These are phyloP conservation scores for Vigna hirtella DNA, from an alignment of 306 rosid species.

Conservation along the genomic window DNA sequence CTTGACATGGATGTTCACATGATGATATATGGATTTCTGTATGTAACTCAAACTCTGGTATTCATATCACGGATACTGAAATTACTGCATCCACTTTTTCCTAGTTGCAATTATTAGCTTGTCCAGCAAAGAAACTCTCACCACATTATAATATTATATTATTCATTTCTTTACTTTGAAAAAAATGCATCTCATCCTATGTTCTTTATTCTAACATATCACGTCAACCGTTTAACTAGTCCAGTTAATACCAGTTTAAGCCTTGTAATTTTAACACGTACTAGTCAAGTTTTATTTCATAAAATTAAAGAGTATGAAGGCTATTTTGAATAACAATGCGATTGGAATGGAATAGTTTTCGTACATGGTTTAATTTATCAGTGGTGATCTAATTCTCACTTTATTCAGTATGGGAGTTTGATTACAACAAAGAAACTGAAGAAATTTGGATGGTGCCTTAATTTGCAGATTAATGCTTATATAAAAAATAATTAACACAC, in stretches of 20 bases:
- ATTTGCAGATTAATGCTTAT: not conserved
- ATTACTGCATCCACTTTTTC: conserved; percentile 22
- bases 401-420: not conserved
- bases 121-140: not conserved
- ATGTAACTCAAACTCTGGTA: not conserved
- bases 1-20: conserved; percentile 25
- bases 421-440: not conserved
- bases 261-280: not conserved
- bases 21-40: conserved; percentile 9
- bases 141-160: not conserved
- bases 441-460: not conserved
- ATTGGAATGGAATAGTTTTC: not conserved
- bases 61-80: conserved; percentile 12
- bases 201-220: not conserved
- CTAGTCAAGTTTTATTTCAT: not conserved
- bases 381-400: not conserved
- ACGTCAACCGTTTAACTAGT: not conserved
- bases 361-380: not conserved
- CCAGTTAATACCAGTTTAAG: not conserved
- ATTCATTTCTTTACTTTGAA: not conserved
- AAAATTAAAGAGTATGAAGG: not conserved
- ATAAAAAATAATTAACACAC: too few species aligned
- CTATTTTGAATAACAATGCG: not conserved
- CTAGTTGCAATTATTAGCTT: conserved; percentile 21
- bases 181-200: not conserved